These are phyloP conservation scores for Magnusiomyces tetraspermus DNA, from an alignment of 1,139 yeast species.

Conservation along the genomic window DNA sequence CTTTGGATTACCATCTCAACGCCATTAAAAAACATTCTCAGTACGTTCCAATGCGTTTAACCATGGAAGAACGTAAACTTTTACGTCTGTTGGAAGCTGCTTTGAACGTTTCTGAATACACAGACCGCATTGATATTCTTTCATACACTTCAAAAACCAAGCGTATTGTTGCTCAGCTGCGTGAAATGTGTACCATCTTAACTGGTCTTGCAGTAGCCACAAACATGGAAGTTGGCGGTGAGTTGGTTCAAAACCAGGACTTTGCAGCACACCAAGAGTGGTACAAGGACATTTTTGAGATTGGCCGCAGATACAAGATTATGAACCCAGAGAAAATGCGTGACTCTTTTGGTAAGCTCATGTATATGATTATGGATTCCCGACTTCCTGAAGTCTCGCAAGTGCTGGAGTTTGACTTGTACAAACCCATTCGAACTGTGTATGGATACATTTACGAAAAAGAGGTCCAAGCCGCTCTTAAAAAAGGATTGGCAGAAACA, in stretches of 20 bases:
- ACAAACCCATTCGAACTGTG: constrained; percentile 59
- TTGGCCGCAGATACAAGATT: constrained; percentile 66
- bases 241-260: constrained; percentile 37
- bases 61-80: constrained; percentile 55
- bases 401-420: constrained; percentile 61
- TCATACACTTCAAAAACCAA: constrained; percentile 54
- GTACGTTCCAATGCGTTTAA: constrained; percentile 57
- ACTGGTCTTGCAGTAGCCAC: constrained; percentile 69
- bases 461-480: constrained; percentile 28
- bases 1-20: constrained; percentile 20
- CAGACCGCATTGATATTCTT: constrained; percentile 61
- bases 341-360: constrained; percentile 61
- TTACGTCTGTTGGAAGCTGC: constrained; percentile 59
- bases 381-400: constrained; percentile 55
- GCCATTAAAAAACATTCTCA: constrained; percentile 40
- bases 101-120: constrained; percentile 61
- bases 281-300: constrained; percentile 58
- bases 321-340: constrained; percentile 75
- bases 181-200: constrained; percentile 63
- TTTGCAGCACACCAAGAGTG: constrained; percentile 58
- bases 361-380: constrained; percentile 77
- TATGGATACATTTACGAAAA: constrained; percentile 38
- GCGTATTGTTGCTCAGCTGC: constrained; percentile 56
- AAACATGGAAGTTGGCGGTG: constrained; percentile 55
- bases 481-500: constrained; percentile 9